A percentile compares a stretch with the other conserved stretches of the same genome.
Conservation (phyloP, 1,139 yeast species). For the Meyerozyma smithsonii region DNA sequence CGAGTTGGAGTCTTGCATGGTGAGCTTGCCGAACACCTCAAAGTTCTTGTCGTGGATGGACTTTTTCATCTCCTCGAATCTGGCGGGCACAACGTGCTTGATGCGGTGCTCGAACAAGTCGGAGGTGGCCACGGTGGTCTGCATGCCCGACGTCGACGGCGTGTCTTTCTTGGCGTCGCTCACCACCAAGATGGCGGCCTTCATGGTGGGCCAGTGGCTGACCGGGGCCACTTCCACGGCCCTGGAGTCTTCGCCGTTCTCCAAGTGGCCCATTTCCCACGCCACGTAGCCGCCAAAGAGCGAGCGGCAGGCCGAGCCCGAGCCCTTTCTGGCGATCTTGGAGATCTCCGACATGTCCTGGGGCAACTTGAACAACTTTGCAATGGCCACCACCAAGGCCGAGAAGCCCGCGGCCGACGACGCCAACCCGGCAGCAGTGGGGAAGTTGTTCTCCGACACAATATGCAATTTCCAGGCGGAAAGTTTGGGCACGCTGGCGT, state of each 20-base stretch:
- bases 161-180: conserved; percentile 92
- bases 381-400: conserved; percentile 84
- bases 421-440: conserved; percentile 98
- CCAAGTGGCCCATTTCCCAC: conserved; percentile 88
- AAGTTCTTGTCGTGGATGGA: conserved; percentile 72
- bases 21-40: conserved; percentile 74
- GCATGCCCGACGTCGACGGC: conserved; percentile 95
- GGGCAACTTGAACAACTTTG: conserved; percentile 76
- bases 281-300: conserved; percentile 97
- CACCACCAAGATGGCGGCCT: conserved; percentile 88
- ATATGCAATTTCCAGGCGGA: conserved; percentile 68
- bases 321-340: conserved; percentile 93
- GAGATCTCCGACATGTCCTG: conserved; percentile 80
- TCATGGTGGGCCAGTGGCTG: conserved; percentile 88
- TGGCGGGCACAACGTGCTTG: conserved; percentile 72
- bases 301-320: conserved; percentile 97
- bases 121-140: conserved; percentile 83
- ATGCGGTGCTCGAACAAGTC: conserved; percentile 79
- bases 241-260: conserved; percentile 81
- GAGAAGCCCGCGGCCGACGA: conserved; percentile 99
- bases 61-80: conserved; percentile 78
- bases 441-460: conserved; percentile 93
- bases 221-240: conserved; percentile 88
- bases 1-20: conserved; percentile 95
- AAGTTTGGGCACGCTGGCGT: conserved; percentile 53